phyloP scores from a whole-genome alignment of 2,329 filamentous ascomycete genomes.

The Monilinia fructigena region DNA sequence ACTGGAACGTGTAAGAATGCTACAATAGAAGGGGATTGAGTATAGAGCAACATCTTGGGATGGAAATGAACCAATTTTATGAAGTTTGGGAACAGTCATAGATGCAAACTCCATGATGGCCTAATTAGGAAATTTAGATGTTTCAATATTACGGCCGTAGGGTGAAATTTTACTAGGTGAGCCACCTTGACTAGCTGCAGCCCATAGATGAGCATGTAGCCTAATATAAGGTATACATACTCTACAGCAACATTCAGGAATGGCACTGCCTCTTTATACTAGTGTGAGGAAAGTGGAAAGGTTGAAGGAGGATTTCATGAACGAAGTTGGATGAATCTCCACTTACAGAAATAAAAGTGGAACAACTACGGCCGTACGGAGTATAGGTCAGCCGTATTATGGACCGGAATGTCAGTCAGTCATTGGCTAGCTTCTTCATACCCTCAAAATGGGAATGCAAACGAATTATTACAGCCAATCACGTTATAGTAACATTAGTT shows the following conservation, averaged over 20 bases:
- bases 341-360: background rate
- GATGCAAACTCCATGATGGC: background rate
- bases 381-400: background rate
- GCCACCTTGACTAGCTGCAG: background rate
- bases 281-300: background rate
- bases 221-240: background rate
- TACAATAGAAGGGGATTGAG: too few relatives aligned
- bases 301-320: background rate
- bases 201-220: background rate
- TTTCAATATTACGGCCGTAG: background rate
- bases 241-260: background rate
- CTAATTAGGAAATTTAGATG: background rate
- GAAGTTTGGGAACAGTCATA: background rate
- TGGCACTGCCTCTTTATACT: background rate
- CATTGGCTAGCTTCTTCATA: background rate
- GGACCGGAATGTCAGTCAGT: background rate
- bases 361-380: background rate
- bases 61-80: background rate
- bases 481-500: background rate
- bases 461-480: background rate
- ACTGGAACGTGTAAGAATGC: background rate
- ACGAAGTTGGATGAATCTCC: background rate
- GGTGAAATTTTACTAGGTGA: constrained; percentile 27
- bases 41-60: background rate
- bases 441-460: background rate